Evolutionary conservation across 768 basidiomycete genomes (phyloP).

Genomic region (Tricholoma hemisulphureum): DNA sequence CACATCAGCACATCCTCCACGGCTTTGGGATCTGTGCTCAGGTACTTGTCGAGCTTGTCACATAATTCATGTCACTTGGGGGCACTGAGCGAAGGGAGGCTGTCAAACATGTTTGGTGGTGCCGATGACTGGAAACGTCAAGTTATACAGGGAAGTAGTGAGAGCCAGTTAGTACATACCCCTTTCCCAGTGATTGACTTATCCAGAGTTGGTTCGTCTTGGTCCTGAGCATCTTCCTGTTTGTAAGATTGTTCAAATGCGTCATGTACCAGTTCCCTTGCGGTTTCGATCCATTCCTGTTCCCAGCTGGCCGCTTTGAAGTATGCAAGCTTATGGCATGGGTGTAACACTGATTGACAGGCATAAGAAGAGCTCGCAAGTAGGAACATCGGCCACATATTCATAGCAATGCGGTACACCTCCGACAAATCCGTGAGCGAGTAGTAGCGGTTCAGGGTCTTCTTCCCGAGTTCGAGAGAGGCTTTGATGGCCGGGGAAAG

Average conservation of each 20-base stretch:
- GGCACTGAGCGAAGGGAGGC: too few species aligned
- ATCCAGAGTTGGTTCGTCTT: neutral
- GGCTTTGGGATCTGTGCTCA: slow-evolving; percentile 24
- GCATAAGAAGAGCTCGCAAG: slow-evolving; percentile 6
- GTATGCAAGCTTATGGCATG: slow-evolving; percentile 34
- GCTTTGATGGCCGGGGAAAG: too few species aligned
- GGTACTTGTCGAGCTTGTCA: slow-evolving; percentile 31
- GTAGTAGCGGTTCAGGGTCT: slow-evolving; percentile 33
- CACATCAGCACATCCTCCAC: slow-evolving; percentile 19
- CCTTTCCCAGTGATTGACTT: neutral
- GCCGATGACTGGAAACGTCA: neutral
- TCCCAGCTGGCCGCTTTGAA: slow-evolving; percentile 16
- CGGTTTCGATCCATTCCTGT: neutral
- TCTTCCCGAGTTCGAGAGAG: too few species aligned
- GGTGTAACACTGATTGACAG: slow-evolving; percentile 30
- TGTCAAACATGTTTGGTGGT: slow-evolving; percentile 1
- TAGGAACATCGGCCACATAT: slow-evolving; percentile 23
- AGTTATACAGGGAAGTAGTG: neutral
- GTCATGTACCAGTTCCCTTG: neutral
- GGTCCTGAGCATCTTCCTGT: neutral
- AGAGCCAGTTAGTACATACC: slow-evolving; percentile 9
- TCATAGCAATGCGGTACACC: slow-evolving; percentile 36
- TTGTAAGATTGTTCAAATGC: neutral
- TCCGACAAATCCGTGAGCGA: slow-evolving; percentile 29
- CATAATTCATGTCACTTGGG: too few species aligned